phyloP scores from a whole-genome alignment of 345 rosid genomes.

The Durio zibethinus region DNA sequence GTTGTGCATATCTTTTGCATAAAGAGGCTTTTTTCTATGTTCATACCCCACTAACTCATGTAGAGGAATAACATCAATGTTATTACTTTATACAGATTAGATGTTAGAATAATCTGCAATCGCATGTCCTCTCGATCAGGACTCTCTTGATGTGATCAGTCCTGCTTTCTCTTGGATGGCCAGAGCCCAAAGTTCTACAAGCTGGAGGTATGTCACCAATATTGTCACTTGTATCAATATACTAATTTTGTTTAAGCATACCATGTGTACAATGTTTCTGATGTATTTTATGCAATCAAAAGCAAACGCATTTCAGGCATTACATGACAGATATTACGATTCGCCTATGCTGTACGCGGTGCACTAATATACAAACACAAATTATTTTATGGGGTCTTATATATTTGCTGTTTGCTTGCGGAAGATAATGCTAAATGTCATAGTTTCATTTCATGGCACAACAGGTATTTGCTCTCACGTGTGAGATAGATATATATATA shows the following conservation, averaged over 20 bases:
- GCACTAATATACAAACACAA: constrained; percentile 7
- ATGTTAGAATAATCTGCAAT: constrained; percentile 23
- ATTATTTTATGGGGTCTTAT: background rate
- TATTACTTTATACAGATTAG: constrained; percentile 18
- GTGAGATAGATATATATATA: background rate
- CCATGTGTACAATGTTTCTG: constrained; percentile 10
- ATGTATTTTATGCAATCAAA: constrained; percentile 15
- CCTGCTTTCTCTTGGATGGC: constrained; percentile 29
- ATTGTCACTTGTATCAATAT: background rate
- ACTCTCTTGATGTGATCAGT: constrained; percentile 25
- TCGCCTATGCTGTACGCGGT: background rate
- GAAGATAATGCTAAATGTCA: background rate
- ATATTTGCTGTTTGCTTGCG: background rate
- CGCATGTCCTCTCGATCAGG: constrained; percentile 15
- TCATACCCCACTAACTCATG: constrained; percentile 16
- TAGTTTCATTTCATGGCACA: background rate
- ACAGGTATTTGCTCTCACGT: background rate
- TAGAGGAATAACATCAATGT: constrained; percentile 23
- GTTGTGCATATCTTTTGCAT: constrained; percentile 46
- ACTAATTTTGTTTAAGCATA: constrained; percentile 10
- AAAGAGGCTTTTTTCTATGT: constrained; percentile 55
- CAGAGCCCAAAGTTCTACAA: constrained; percentile 10
- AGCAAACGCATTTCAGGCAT: constrained; percentile 15
- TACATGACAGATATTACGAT: constrained; percentile 6
- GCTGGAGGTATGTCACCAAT: background rate